These are phyloP conservation scores for Sclerotinia spermophila DNA, from an alignment of 2,329 filamentous ascomycete genomes.

Conservation along the genomic window DNA sequence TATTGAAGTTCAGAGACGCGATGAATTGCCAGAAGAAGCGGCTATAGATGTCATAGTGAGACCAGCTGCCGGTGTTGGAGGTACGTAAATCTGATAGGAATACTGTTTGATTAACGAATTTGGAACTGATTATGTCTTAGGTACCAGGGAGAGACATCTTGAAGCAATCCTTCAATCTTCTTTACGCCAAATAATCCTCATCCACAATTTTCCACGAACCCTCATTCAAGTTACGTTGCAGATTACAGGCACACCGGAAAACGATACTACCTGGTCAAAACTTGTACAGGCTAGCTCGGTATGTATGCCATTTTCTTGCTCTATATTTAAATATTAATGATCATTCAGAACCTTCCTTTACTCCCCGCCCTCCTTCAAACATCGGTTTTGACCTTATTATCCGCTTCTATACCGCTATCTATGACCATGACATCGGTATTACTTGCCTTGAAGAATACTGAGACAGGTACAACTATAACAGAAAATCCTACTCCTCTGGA, in stretches of 20 bases:
- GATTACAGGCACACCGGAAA: constrained; percentile 64
- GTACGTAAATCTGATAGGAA: constrained; percentile 44
- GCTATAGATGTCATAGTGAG: constrained; percentile 86
- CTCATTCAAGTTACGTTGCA: constrained; percentile 82
- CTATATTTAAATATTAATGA: constrained; percentile 17
- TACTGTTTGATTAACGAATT: background rate
- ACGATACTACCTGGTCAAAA: constrained; percentile 60
- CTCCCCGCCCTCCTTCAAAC: constrained; percentile 82
- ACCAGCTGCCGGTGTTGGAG: constrained; percentile 78
- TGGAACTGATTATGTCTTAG: constrained; percentile 35
- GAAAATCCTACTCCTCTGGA: constrained; percentile 61
- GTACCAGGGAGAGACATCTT: constrained; percentile 74
- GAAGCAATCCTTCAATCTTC: constrained; percentile 72
- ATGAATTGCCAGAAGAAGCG: constrained; percentile 89
- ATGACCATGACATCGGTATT: constrained; percentile 65
- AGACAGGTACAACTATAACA: constrained; percentile 44
- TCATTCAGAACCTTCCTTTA: constrained; percentile 65
- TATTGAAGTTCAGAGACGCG: constrained; percentile 80
- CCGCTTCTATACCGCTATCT: constrained; percentile 76
- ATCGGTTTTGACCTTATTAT: constrained; percentile 71
- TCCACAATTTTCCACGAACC: constrained; percentile 71
- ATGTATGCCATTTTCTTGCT: constrained; percentile 26
- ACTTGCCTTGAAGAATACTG: constrained; percentile 52
- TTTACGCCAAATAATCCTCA: constrained; percentile 69
- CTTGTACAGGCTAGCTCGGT: constrained; percentile 59